Percentiles rank a stretch among this genome's conserved stretches.
Conservation (phyloP, 129 eudicot genomes). For the Flaveria linearis region DNA sequence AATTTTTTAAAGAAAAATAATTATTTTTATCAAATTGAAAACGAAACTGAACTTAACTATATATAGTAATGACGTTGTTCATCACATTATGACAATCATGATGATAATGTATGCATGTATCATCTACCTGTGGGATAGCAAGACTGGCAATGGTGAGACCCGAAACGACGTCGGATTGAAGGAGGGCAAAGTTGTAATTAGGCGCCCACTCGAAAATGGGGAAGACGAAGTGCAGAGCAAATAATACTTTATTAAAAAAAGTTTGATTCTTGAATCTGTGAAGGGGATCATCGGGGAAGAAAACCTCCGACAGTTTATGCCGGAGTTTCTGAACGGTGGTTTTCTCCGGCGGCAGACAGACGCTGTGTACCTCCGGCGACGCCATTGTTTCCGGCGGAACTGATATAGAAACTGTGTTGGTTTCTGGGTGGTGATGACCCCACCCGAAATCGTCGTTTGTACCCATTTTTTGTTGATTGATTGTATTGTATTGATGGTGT, state of each 20-base stretch:
- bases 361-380: constrained; percentile 10
- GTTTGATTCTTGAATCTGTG: constrained; percentile 43
- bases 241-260: constrained; percentile 9
- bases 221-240: constrained; percentile 33
- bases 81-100: background rate
- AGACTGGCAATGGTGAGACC: constrained; percentile 58
- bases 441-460: background rate
- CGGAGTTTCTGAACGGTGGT: constrained; percentile 31
- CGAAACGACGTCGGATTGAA: constrained; percentile 46
- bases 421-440: constrained; percentile 19
- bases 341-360: constrained; percentile 30
- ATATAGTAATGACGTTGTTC: too few species aligned
- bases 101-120: background rate
- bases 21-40: too few species aligned
- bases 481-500: background rate
- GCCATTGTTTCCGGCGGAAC: constrained; percentile 23
- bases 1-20: too few species aligned
- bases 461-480: constrained; percentile 11
- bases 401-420: constrained; percentile 21
- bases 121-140: constrained; percentile 53
- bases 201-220: constrained; percentile 51
- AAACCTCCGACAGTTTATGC: constrained; percentile 29
- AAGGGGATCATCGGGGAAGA: constrained; percentile 42
- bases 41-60: too few species aligned
- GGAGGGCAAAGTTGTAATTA: constrained; percentile 29